Conservation (phyloP, 2,329 filamentous ascomycete genomes). For the Bipolaris bicolor region DNA sequence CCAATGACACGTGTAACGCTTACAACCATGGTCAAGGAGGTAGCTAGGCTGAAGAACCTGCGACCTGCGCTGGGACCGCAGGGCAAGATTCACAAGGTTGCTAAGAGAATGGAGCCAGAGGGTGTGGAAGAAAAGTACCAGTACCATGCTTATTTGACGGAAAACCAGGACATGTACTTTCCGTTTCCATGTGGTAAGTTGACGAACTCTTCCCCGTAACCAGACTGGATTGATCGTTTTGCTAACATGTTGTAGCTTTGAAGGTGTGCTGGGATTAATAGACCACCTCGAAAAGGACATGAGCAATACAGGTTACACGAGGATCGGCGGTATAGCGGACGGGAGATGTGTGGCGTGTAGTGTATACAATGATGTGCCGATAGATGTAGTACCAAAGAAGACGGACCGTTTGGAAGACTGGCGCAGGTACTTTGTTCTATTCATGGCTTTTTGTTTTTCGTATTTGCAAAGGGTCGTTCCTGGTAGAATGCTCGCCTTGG, state of each 20-base stretch:
- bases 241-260: constrained; percentile 29
- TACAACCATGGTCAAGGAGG: constrained; percentile 55
- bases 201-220: neutral
- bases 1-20: constrained; percentile 53
- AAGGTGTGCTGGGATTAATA: constrained; percentile 42
- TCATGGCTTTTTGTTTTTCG: neutral
- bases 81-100: constrained; percentile 53
- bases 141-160: constrained; percentile 55
- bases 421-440: neutral
- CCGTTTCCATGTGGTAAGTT: constrained; percentile 57
- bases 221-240: neutral
- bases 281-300: too few species aligned
- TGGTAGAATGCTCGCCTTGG: neutral
- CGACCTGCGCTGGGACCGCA: constrained; percentile 49
- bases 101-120: constrained; percentile 31
- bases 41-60: constrained; percentile 50
- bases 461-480: neutral
- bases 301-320: neutral
- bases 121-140: constrained; percentile 37
- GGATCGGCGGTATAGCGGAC: neutral
- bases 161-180: constrained; percentile 56
- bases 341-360: neutral
- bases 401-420: neutral
- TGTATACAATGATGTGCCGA: neutral
- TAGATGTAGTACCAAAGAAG: neutral